phyloP scores from a whole-genome alignment of 768 basidiomycete genomes.

The Agaricus blazei region DNA sequence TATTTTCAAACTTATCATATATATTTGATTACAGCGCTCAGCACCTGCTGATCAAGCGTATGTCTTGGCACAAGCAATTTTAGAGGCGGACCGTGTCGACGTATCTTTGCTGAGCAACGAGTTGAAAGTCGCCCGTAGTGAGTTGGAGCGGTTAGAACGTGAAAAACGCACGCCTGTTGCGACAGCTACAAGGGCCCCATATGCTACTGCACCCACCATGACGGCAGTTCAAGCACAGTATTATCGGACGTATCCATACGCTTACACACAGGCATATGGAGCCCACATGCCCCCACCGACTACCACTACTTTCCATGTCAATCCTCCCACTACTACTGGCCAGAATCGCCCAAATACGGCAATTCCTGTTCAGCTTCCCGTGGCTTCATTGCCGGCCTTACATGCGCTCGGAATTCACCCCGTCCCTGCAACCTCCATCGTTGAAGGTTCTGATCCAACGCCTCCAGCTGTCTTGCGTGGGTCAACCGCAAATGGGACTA shows the following conservation, averaged over 20 bases:
- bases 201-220: conserved; percentile 24
- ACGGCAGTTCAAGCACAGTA: conserved; percentile 44
- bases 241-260: conserved; percentile 61
- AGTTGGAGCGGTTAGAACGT: conserved; percentile 63
- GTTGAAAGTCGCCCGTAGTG: conserved; percentile 55
- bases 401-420: conserved; percentile 72
- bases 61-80: conserved; percentile 53
- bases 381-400: conserved; percentile 57
- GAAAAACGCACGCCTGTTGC: conserved; percentile 53
- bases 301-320: conserved; percentile 22
- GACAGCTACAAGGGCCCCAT: conserved; percentile 39
- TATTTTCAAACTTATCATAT: background rate
- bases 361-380: conserved; percentile 69
- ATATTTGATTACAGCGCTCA: conserved; percentile 37
- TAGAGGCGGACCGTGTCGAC: conserved; percentile 66
- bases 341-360: conserved; percentile 29
- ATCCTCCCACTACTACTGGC: conserved; percentile 25
- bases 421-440: conserved; percentile 50
- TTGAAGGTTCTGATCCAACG: conserved; percentile 48
- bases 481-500: conserved; percentile 64
- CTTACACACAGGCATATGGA: conserved; percentile 59
- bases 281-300: conserved; percentile 28
- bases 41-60: conserved; percentile 62
- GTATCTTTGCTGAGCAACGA: conserved; percentile 52
- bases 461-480: conserved; percentile 76